Evolutionary conservation across 768 basidiomycete species (phyloP).

Genomic region (Cystobasidium onofrii): DNA sequence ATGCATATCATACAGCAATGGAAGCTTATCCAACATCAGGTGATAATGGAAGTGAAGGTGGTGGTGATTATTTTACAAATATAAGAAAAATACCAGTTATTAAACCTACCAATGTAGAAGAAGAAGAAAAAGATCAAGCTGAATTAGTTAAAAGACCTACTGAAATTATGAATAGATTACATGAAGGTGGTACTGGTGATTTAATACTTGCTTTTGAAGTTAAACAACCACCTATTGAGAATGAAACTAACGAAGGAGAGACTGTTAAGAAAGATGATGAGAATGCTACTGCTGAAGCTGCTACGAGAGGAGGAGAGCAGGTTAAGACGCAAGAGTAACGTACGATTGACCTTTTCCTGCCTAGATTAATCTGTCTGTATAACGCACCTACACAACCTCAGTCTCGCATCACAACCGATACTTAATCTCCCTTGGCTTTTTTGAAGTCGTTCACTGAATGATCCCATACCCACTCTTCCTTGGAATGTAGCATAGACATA

Average conservation of each 20-base stretch:
- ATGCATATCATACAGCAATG: constrained; percentile 28
- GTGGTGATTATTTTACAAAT: constrained; percentile 1
- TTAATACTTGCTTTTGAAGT: constrained; percentile 16
- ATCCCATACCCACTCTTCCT: neutral
- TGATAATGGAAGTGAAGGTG: neutral
- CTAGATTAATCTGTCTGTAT: neutral
- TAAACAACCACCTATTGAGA: neutral
- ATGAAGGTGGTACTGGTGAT: constrained; percentile 10
- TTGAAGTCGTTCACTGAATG: no score
- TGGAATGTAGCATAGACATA: no score
- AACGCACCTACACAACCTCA: no score
- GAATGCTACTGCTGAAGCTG: neutral
- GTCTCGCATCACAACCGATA: no score
- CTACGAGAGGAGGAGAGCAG: neutral
- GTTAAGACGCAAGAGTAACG: neutral
- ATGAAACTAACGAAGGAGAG: neutral
- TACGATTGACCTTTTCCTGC: neutral
- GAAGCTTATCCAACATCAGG: neutral
- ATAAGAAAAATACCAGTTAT: neutral
- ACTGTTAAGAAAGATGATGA: neutral
- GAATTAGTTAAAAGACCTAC: neutral
- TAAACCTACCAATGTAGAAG: neutral
- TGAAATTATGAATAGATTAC: constrained; percentile 2
- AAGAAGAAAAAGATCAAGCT: constrained; percentile 1
- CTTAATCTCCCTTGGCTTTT: no score